Base-by-base conservation (phyloP, 2,329 filamentous ascomycete genomes). In the Fusarium subglutinans region DNA sequence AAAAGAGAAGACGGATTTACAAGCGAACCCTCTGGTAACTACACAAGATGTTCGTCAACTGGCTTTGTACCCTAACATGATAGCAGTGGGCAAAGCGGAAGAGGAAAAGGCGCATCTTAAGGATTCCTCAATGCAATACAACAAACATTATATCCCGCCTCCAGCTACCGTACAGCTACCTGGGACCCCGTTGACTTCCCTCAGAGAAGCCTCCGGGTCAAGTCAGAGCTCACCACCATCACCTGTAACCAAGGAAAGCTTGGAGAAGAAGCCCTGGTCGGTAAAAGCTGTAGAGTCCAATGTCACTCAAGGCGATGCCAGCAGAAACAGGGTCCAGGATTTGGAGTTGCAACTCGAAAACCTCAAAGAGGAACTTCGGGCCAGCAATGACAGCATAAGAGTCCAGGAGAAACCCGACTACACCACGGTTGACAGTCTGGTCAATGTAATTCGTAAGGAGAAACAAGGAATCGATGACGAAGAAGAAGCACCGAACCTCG, bases 381-480 rank as follows among this genome's bases (percentile, higher is more conserved):
- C 14, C 43, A 22, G 33, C 15, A 50, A 47, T 14, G 41, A 43
- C 18, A 20, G 30, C 24, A 40, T 43, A 6, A 45, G 41, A 20
- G 11, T 22, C 13, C 17, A 48, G 18, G 30, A 45, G 18, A 30
- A 40, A 14, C 38, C 41, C 14, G 66, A 67, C 22, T 73, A 38
- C 37, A 30, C 5, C 15, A 71, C 66, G 17, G 48, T 44, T 26
- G 70, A 70, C 33, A 48, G 13, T 5, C n/a, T 74, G 35, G 30
- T 66, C 22, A 12, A 15, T 44, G 70, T 70, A 13, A 8, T 66
- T 51, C 6, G 24, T 6, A 59, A 44, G 28, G 18, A 43, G 22
- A 24, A 22, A 26, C 37, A 30, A 17, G 30, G 14, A 5, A 15
- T 11, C 20, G 15, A 44, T n/a, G 33, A 48, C 22, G 28, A 6